Evolutionary conservation across 352 stramenopile species (phyloP), one percentile per base, ranked within the genome.

Genomic region (Phytophthora sp.): DNA sequence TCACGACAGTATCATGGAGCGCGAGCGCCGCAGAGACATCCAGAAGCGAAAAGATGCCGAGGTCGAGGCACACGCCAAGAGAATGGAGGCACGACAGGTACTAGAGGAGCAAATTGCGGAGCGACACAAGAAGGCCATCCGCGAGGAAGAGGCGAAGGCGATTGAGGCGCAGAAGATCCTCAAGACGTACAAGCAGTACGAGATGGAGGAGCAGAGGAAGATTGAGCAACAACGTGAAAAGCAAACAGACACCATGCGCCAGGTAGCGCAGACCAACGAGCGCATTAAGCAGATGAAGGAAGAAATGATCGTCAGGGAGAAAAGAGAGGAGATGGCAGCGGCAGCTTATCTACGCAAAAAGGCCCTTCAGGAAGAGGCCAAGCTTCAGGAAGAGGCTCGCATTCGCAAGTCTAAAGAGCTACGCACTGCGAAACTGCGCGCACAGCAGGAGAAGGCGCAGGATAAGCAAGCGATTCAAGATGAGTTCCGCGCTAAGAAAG

Each of bases 91-190:
- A 4, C 66, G 75, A 0, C 63, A 85, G 26, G 82, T 90, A 55
- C 72, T 94, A 9, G 85, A 92, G 63, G 66, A 84, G 31, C 85
- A 94, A 50, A 92, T 92, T 43, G 69, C 68, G 0, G 81, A 90
- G 24, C 68, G 77, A 0, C 63, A 91, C 42, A 91, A 88, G 64
- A 82, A 88, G 42, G 58, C 62, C 31, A 88, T 94, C 34, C 84
- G 81, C 34, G 77, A 89, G 30, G 85, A 94, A 74, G 85, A 94
- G 59, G 74, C 79, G 15, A 92, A 94, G 50, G 82, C 80, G 3
- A 80, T 88, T 44, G 85, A 94, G 53, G 81, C 81, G 0, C 77
- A 90, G 48, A 91, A 89, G 66, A 91, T 94, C 50, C 69, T 94
- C 28, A 76, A 78, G 28, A 87, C 81, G 11, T 94, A 92, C 74